Evolutionary conservation across 495 filamentous ascomycete species (phyloP), one percentile per base, ranked within the genome.

Genomic region (Rusavskia elegans): DNA sequence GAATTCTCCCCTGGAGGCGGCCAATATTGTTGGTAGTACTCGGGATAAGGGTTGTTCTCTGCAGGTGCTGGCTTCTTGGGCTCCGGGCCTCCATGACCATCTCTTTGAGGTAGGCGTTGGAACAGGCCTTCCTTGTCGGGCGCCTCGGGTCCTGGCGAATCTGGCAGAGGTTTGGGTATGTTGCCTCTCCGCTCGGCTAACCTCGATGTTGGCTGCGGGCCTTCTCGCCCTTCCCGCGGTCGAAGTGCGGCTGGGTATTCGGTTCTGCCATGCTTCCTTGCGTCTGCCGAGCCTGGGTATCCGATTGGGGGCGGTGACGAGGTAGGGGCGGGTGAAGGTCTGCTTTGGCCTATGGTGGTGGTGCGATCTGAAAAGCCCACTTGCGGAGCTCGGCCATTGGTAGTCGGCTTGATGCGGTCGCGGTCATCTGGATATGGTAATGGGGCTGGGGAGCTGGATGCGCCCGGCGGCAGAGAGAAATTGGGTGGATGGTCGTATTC

Each of bases 371-470:
- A 32, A 13, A 46, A 48, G 21, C 35, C 44, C 13, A 42, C 49
- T 63, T 59, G 65, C 51, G 51, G 60, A 19, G 25, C 60, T 55
- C 57, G 66, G 30, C 45, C 59, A 25, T 58, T 55, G 11, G 60
- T 37, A 36, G 66, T 52, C 37, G 54, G 48, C 53, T 71, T 71
- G 13, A 56, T 64, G 64, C 71, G 65, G 65, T 73, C 71, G 38
- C 76, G 71, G 57, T 89, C 84, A 62, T 87, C 85, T 45, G 85
- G 87, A 59, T 88, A 94, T 8, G 85, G 87, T 45, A 84, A 69
- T 49, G 77, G 82, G 45, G 68, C 76, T 50, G 77, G 75, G 29
- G 76, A 81, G 64, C 74, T 82, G 40, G 78, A 83, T 51, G 74
- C 75, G 57, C 73, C 78, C 40, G 77, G 77, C 51, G 79, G 80